Evolutionary conservation across 164 flowering plant species (phyloP), one percentile per base, ranked within the genome.

Genomic region (Nymphaea thermarum): DNA sequence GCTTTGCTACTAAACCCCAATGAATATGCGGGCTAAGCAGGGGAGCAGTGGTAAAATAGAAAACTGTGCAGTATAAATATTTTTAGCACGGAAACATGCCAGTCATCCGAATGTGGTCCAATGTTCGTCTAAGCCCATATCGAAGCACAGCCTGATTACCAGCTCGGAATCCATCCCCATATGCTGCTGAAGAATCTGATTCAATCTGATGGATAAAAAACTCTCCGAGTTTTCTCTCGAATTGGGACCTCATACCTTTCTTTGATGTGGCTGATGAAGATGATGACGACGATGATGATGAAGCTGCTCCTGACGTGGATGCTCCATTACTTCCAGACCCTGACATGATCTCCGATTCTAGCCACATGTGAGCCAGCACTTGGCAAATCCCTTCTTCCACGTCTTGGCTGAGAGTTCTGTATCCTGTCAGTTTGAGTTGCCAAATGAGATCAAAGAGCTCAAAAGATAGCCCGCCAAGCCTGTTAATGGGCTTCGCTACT

Each of bases 361-460:
- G 72, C 98, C 98, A 94, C 96, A 88, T 86, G 76, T 92, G 88
- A 25, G 98, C 95, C 62, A 94, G 71, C 42, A 94, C 98, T 70
- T 94, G 98, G 70, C 97, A 94, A 66, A 94, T 91, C 6, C 98
- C 97, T 80, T 94, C 98, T 80, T 94, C 98, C 43, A 94, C 93
- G 60, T 86, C 90, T 62, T 81, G 97, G 63, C 86, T 80, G 36
- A 86, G 89, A 62, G 78, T 79, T 15, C 85, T 88, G 67, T 68
- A 91, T 69, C 98, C 98, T 94, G 73, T 45, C 59, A 75, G 65
- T 70, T 51, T 51, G 7, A 51, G 57, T 8, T 51, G 8, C 14
- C 57, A 51, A 15, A 51, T 51, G 57, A 51, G 57, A 5, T 10
- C 57, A 25, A 25, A 25, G 36, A 25, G 36, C 36, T 25, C 36